phyloP scores from a whole-genome alignment of 1,284 basidiomycete genomes.

The Hymenochaete sp. region DNA sequence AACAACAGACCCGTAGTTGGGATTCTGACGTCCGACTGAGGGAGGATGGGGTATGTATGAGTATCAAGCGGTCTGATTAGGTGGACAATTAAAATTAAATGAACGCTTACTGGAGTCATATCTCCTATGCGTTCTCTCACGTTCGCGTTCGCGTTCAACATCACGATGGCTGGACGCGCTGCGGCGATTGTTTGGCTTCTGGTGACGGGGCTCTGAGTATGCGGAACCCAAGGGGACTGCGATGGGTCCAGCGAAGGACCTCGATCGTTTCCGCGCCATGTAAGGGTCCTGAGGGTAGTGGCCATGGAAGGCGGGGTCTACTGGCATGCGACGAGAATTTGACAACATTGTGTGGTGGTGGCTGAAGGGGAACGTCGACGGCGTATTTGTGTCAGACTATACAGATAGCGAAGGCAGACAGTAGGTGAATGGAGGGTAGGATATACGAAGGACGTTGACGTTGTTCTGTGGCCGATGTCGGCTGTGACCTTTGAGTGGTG shows the following conservation, averaged over 20 bases:
- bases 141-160: background rate
- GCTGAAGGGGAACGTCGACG: background rate
- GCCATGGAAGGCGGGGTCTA: slow-evolving; percentile 1
- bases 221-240: slow-evolving; percentile 13
- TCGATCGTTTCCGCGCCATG: slow-evolving; percentile 7
- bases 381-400: too few relatives aligned
- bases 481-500: too few relatives aligned
- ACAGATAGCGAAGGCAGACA: background rate
- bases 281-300: background rate
- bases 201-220: slow-evolving; percentile 11
- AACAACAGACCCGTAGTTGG: slow-evolving; percentile 13
- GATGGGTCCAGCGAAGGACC: slow-evolving; percentile 9
- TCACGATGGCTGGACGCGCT: slow-evolving; percentile 6
- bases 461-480: background rate
- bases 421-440: background rate
- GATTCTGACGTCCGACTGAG: slow-evolving; percentile 8
- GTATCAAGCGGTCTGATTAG: background rate
- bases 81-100: background rate
- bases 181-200: slow-evolving; percentile 3
- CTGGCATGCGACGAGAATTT: slow-evolving; percentile 3
- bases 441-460: background rate
- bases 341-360: slow-evolving; percentile 7
- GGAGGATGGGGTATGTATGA: background rate
- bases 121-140: slow-evolving; percentile 5
- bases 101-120: slow-evolving; percentile 10